phyloP scores from a whole-genome alignment of 139 green algal genomes.

The Gonium pectorale region DNA sequence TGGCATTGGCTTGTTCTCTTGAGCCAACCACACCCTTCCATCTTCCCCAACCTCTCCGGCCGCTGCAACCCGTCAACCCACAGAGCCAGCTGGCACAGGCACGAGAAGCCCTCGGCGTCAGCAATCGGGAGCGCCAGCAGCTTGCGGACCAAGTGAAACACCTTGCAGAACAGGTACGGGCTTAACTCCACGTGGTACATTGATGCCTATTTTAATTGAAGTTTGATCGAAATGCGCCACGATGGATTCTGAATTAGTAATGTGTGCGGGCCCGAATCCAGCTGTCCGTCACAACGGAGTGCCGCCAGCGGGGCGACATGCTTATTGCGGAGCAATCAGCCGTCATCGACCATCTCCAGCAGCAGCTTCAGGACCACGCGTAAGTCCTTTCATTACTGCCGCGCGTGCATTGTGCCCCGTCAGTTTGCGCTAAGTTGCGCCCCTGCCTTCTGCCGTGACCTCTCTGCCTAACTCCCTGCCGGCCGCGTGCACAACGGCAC shows the following conservation, averaged over 20 bases:
- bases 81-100: slow-evolving; percentile 18
- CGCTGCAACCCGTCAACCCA: not conserved
- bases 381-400: slow-evolving; percentile 27
- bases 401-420: too few relatives aligned
- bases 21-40: too few relatives aligned
- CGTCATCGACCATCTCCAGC: slow-evolving; percentile 3
- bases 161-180: not conserved
- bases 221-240: too few relatives aligned
- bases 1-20: not conserved
- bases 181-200: too few relatives aligned
- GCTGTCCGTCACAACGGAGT: slow-evolving; percentile 17
- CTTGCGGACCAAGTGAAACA: slow-evolving; percentile 9
- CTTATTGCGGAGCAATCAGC: slow-evolving; percentile 30
- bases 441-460: too few relatives aligned
- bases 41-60: too few relatives aligned
- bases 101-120: not conserved
- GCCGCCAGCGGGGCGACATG: slow-evolving; percentile 11
- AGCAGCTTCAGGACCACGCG: slow-evolving; percentile 26
- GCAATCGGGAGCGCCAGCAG: slow-evolving; percentile 1
- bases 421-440: too few relatives aligned
- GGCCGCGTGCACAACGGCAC: too few relatives aligned
- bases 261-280: not conserved
- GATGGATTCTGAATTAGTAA: too few relatives aligned
- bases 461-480: too few relatives aligned
- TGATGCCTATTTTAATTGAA: too few relatives aligned